Conservation (phyloP, 2,329 filamentous ascomycete species). For the Talaromyces sp. region DNA sequence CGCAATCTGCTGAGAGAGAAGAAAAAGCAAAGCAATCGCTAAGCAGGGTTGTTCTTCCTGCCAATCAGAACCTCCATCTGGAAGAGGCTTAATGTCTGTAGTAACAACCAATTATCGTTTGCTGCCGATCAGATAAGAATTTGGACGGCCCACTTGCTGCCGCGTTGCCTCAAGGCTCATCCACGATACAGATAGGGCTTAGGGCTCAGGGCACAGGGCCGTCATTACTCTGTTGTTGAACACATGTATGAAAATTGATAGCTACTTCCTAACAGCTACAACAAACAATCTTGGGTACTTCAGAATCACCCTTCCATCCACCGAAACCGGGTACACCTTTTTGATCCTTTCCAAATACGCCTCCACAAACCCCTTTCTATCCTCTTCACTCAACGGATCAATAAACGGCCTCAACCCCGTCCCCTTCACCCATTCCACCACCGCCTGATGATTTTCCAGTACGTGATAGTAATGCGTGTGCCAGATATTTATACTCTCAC, state of each 20-base stretch:
- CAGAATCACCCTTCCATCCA: conserved; percentile 54
- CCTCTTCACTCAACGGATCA: conserved; percentile 43
- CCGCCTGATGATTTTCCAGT: conserved; percentile 46
- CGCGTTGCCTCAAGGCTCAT: background rate
- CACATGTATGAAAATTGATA: background rate
- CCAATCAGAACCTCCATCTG: background rate
- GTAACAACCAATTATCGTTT: background rate
- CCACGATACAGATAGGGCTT: background rate
- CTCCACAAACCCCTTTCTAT: conserved; percentile 44
- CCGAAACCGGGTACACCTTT: conserved; percentile 42
- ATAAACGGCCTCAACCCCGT: conserved; percentile 57
- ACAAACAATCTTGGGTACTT: conserved; percentile 29
- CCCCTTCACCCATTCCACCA: conserved; percentile 60
- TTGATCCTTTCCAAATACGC: conserved; percentile 48
- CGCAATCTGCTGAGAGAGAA: background rate
- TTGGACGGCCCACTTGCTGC: background rate
- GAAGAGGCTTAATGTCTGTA: background rate
- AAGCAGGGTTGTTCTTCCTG: background rate
- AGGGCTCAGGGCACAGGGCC: background rate
- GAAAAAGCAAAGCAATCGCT: background rate
- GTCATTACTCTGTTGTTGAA: background rate
- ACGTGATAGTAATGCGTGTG: conserved; percentile 54
- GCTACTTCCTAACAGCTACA: conserved; percentile 23
- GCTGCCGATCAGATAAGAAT: background rate
- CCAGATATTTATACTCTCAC: conserved; percentile 51